Evolutionary conservation across 108 stramenopile genomes (phyloP).

Genomic region (Schizochytrium sp.): DNA sequence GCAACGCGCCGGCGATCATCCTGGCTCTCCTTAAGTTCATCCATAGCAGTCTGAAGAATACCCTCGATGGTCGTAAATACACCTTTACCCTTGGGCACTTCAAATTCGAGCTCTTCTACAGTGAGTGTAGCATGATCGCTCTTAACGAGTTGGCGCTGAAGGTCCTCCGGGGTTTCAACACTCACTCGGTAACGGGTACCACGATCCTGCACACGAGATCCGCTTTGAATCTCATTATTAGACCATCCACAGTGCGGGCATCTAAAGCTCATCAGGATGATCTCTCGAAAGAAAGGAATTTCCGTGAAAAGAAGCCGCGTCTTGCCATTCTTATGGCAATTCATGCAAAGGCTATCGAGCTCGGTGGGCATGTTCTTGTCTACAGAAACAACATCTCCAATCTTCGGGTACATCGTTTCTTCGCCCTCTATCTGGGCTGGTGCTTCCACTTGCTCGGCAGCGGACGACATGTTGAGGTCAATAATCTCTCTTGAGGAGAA

Average conservation of each 20-base stretch:
- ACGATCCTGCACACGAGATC: slow-evolving; percentile 81
- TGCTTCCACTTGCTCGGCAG: not conserved
- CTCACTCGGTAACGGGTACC: slow-evolving; percentile 75
- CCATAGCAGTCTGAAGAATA: slow-evolving; percentile 69
- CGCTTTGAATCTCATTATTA: slow-evolving; percentile 80
- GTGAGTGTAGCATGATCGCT: slow-evolving; percentile 79
- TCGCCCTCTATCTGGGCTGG: not conserved
- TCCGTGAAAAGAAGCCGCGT: slow-evolving; percentile 81
- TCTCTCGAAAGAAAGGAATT: slow-evolving; percentile 85
- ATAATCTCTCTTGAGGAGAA: too few species aligned
- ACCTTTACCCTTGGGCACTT: slow-evolving; percentile 86
- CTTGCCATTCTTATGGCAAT: slow-evolving; percentile 73
- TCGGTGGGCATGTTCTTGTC: slow-evolving; percentile 46
- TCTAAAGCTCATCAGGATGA: slow-evolving; percentile 80
- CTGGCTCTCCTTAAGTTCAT: slow-evolving; percentile 65
- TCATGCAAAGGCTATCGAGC: slow-evolving; percentile 74
- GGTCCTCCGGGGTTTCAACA: slow-evolving; percentile 71
- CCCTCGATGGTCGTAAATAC: slow-evolving; percentile 84
- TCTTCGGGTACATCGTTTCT: slow-evolving; percentile 35
- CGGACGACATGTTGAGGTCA: not conserved
- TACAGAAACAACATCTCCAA: slow-evolving; percentile 4
- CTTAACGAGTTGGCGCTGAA: slow-evolving; percentile 85
- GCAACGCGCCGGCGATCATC: slow-evolving; percentile 14
- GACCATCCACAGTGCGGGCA: slow-evolving; percentile 77
- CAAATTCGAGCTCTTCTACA: slow-evolving; percentile 80